Evolutionary conservation across 331 rosid genomes (phyloP).

Genomic region (Erythrophleum ivorense): DNA sequence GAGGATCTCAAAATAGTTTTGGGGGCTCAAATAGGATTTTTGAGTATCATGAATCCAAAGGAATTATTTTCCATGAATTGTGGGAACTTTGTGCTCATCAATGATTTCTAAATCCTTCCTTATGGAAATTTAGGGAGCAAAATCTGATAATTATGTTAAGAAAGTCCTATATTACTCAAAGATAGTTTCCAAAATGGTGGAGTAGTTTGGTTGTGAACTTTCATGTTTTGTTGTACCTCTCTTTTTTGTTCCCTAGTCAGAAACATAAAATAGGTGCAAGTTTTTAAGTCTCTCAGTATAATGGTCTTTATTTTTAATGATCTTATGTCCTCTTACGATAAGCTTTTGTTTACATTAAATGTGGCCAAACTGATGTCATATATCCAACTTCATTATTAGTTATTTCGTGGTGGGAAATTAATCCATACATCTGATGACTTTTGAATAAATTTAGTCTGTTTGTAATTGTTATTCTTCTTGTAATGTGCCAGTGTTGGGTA

Average conservation of each 20-base stretch:
- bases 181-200: background rate
- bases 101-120: too few species aligned
- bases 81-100: too few species aligned
- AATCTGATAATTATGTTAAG: background rate
- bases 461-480: conserved; percentile 31
- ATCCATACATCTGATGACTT: conserved; percentile 14
- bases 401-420: background rate
- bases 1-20: too few species aligned
- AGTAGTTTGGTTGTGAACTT: conserved; percentile 1
- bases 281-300: background rate
- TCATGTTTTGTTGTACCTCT: conserved; percentile 2
- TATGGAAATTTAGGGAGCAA: background rate
- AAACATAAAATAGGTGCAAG: background rate
- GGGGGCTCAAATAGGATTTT: too few species aligned
- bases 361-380: background rate
- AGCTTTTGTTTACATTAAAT: background rate
- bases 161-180: background rate
- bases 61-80: too few species aligned
- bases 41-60: too few species aligned
- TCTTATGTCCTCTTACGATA: background rate
- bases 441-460: conserved; percentile 13
- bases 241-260: background rate
- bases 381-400: background rate
- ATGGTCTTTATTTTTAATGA: background rate
- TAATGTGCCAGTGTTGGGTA: conserved; percentile 68